Conservation (phyloP, 2,329 filamentous ascomycete species). For the Pseudopyricularia cyperi region DNA sequence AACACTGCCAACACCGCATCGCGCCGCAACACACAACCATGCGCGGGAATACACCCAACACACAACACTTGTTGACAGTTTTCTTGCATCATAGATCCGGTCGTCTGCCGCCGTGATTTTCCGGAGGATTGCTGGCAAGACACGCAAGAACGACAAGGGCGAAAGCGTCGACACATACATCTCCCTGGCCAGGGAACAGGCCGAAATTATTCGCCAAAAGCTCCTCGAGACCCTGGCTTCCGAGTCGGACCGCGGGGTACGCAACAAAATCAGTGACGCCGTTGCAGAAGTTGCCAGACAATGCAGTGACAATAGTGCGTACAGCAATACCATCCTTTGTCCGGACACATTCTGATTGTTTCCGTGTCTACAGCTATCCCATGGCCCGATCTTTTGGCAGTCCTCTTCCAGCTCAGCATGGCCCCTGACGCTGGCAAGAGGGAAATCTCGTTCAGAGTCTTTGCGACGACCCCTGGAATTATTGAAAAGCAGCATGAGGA, state of each 20-base stretch:
- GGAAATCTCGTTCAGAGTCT: constrained; percentile 89
- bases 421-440: constrained; percentile 71
- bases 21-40: background rate
- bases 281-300: constrained; percentile 91
- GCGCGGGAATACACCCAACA: background rate
- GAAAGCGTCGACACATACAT: constrained; percentile 76
- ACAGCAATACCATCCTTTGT: background rate
- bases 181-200: constrained; percentile 60
- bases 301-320: constrained; percentile 80
- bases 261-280: constrained; percentile 96
- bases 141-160: constrained; percentile 59
- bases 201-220: constrained; percentile 68
- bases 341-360: background rate
- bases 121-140: constrained; percentile 82
- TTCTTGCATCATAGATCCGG: constrained; percentile 53
- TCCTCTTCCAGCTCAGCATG: constrained; percentile 83
- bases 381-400: constrained; percentile 81
- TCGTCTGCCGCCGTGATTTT: constrained; percentile 92
- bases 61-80: background rate
- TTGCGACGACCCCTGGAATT: constrained; percentile 85
- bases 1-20: background rate
- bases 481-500: constrained; percentile 94
- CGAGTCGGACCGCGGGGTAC: constrained; percentile 61
- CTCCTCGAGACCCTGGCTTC: constrained; percentile 63
- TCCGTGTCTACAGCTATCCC: constrained; percentile 45